Conservation (phyloP, 1,284 basidiomycete genomes). For the Malassezia yamatoensis region DNA sequence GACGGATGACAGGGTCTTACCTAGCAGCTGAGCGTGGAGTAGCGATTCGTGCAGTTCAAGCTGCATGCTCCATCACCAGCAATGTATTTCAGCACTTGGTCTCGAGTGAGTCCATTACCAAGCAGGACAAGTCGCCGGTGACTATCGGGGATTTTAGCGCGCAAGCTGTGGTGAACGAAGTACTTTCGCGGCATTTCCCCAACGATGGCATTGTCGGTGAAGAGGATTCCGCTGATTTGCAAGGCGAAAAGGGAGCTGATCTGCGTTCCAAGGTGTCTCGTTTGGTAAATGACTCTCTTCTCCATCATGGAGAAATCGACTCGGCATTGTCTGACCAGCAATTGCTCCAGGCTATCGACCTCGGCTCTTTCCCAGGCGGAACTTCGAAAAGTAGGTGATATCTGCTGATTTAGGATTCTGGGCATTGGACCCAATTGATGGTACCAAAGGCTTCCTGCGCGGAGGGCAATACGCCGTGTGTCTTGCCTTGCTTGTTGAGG, state of each 20-base stretch:
- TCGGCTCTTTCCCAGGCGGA: conserved; percentile 71
- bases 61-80: conserved; percentile 65
- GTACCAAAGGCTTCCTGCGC: conserved; percentile 87
- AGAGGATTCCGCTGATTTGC: conserved; percentile 70
- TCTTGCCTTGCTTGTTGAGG: conserved; percentile 76
- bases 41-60: conserved; percentile 76
- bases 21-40: conserved; percentile 56
- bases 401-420: conserved; percentile 55
- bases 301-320: conserved; percentile 46
- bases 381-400: conserved; percentile 59
- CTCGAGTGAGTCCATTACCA: conserved; percentile 71
- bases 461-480: conserved; percentile 97
- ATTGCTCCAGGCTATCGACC: conserved; percentile 73
- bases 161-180: conserved; percentile 41
- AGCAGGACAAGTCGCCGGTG: conserved; percentile 89
- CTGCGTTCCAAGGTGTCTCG: conserved; percentile 64
- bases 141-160: conserved; percentile 55
- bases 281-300: conserved; percentile 73
- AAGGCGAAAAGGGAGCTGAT: conserved; percentile 48
- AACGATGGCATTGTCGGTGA: conserved; percentile 84
- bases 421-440: conserved; percentile 85
- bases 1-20: background rate
- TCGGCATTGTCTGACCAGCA: conserved; percentile 50
- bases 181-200: conserved; percentile 59
- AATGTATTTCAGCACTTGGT: conserved; percentile 81